phyloP scores from a whole-genome alignment of 1,139 yeast genomes.

The Pichia sp. region DNA sequence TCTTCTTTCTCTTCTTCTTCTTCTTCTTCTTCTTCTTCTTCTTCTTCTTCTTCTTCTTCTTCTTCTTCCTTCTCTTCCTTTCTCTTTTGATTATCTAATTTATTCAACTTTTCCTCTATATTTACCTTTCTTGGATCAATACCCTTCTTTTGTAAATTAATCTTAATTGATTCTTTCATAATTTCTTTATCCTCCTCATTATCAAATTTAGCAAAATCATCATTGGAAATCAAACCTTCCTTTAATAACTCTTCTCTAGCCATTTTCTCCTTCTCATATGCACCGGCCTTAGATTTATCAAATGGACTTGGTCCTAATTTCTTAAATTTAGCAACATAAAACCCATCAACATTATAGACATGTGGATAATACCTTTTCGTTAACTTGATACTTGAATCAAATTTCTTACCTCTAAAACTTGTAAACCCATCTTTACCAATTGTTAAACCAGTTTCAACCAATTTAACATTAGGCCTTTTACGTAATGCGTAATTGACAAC shows the following conservation, averaged over 20 bases:
- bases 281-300: conserved; percentile 81
- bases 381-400: conserved; percentile 65
- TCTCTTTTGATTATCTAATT: conserved; percentile 6
- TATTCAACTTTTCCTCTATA: conserved; percentile 25
- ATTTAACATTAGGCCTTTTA: conserved; percentile 91
- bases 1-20: background rate
- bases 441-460: conserved; percentile 88
- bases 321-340: conserved; percentile 92
- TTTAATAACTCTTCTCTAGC: conserved; percentile 76
- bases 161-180: conserved; percentile 68
- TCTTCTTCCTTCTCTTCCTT: background rate
- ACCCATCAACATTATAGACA: conserved; percentile 97
- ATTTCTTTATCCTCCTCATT: conserved; percentile 68
- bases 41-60: background rate
- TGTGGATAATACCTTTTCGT: conserved; percentile 98
- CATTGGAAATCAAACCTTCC: conserved; percentile 75
- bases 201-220: conserved; percentile 79
- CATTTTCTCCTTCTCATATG: conserved; percentile 73
- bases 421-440: conserved; percentile 97
- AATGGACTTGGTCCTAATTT: conserved; percentile 84
- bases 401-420: conserved; percentile 86
- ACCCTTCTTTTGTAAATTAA: conserved; percentile 73
- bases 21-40: background rate
- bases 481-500: conserved; percentile 97
- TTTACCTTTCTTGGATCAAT: conserved; percentile 53